Evolutionary conservation across 371 early-diverging fungal genomes (phyloP).

Genomic region (Homolaphlyctis polyrhiza): DNA sequence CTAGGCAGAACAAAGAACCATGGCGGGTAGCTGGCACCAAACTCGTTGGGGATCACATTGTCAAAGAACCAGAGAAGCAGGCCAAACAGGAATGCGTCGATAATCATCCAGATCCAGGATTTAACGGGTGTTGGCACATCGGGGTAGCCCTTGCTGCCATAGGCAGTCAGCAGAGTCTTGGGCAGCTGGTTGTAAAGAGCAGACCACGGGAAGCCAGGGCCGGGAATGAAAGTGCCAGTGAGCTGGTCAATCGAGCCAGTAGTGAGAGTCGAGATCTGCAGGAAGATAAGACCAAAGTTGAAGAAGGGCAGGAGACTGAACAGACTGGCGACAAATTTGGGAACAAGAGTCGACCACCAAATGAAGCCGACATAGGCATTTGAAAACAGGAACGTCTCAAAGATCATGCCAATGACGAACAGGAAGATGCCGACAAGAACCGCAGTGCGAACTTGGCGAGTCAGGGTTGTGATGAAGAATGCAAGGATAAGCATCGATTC

Average conservation of each 20-base stretch:
- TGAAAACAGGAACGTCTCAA: constrained; percentile 62
- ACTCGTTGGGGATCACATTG: constrained; percentile 65
- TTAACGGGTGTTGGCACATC: constrained; percentile 51
- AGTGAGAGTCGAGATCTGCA: constrained; percentile 57
- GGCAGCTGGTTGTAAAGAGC: constrained; percentile 46
- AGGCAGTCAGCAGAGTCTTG: constrained; percentile 36
- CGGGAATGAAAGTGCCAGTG: constrained; percentile 52
- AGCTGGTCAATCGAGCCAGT: constrained; percentile 55
- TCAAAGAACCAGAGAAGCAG: constrained; percentile 60
- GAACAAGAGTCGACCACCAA: constrained; percentile 46
- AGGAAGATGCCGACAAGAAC: constrained; percentile 63
- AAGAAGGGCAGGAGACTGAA: constrained; percentile 63
- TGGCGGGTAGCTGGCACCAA: constrained; percentile 45
- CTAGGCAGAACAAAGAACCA: constrained; percentile 58
- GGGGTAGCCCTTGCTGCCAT: constrained; percentile 39
- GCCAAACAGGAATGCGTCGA: constrained; percentile 50
- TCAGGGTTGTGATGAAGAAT: constrained; percentile 63
- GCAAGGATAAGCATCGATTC: constrained; percentile 62
- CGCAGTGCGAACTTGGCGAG: constrained; percentile 43
- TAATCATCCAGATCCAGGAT: constrained; percentile 51
- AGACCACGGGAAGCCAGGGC: constrained; percentile 56
- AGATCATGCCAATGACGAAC: constrained; percentile 66
- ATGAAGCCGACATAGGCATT: constrained; percentile 53
- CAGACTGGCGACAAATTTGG: constrained; percentile 2
- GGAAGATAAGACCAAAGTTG: constrained; percentile 67